These are phyloP conservation scores for Gnomoniopsis sp. DNA, from an alignment of 2,329 filamentous ascomycete species.

Conservation along the genomic window DNA sequence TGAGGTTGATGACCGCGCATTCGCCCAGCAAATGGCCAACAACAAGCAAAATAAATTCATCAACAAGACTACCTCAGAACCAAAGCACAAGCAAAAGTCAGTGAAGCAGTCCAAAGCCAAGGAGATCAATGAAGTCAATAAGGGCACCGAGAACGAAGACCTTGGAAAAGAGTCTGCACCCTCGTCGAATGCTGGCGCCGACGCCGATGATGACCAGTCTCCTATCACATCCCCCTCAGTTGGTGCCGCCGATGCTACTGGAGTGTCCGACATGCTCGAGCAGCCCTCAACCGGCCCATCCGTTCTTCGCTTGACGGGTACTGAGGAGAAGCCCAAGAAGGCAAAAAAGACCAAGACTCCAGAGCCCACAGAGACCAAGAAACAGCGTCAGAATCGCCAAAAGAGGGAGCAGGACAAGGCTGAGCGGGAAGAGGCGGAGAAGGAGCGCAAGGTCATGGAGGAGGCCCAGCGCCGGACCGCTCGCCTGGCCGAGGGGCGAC, in stretches of 20 bases:
- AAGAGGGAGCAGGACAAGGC: conserved; percentile 81
- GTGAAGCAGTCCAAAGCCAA: conserved; percentile 66
- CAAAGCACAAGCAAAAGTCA: conserved; percentile 64
- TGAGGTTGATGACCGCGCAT: conserved; percentile 67
- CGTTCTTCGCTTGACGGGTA: conserved; percentile 73
- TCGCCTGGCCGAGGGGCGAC: conserved; percentile 75
- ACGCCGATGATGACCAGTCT: conserved; percentile 80
- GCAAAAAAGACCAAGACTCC: conserved; percentile 59
- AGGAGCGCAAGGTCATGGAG: conserved; percentile 68
- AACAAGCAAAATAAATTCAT: conserved; percentile 63
- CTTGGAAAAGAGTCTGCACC: conserved; percentile 53
- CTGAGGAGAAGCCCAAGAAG: conserved; percentile 54
- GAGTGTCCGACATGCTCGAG: conserved; percentile 91
- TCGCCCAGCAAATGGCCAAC: conserved; percentile 69
- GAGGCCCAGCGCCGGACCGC: conserved; percentile 83
- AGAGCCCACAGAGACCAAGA: conserved; percentile 80
- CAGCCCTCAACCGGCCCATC: conserved; percentile 63
- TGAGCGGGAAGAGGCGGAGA: conserved; percentile 73
- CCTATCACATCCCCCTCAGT: conserved; percentile 63
- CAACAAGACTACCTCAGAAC: conserved; percentile 54
- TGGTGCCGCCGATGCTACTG: conserved; percentile 55
- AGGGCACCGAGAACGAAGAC: conserved; percentile 49
- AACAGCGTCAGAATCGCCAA: conserved; percentile 87
- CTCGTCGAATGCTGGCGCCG: conserved; percentile 69
- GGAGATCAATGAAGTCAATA: conserved; percentile 44